Percentiles rank a stretch among this genome's conserved stretches.
phyloP scores from a whole-genome alignment of 495 filamentous ascomycete species.

The Aspergillus diversus region DNA sequence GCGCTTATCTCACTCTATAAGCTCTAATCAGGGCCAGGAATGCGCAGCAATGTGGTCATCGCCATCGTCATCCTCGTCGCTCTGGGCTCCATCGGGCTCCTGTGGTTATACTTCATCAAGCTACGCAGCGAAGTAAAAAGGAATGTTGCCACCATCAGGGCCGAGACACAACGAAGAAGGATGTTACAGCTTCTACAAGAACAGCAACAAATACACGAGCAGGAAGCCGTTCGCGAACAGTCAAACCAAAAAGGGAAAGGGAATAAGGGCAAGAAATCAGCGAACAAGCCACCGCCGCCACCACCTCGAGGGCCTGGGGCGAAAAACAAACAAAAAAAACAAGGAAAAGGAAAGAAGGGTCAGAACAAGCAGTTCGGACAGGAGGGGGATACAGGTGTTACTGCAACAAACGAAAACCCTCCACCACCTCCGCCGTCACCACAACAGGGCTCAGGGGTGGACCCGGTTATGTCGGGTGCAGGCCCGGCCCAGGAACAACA shows the following conservation, averaged over 20 bases:
- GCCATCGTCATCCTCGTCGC: conserved; percentile 15
- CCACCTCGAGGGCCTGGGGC: background rate
- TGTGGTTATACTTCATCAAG: conserved; percentile 3
- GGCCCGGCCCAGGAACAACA: background rate
- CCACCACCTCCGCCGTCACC: background rate
- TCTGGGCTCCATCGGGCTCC: conserved; percentile 10
- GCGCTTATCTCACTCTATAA: too few species aligned
- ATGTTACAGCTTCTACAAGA: background rate
- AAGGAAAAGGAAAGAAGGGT: conserved; percentile 1
- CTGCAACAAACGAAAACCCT: background rate
- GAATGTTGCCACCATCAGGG: background rate
- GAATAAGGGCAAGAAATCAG: background rate
- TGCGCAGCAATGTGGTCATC: conserved; percentile 16
- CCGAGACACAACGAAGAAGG: conserved; percentile 1
- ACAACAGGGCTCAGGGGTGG: background rate
- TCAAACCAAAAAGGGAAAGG: background rate
- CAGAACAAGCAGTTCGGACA: background rate
- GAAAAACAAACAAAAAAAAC: background rate
- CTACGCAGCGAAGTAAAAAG: background rate
- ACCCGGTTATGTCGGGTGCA: background rate
- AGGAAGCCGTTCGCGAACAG: background rate
- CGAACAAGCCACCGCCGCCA: background rate
- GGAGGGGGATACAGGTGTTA: background rate
- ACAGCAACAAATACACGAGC: background rate
- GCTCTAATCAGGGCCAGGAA: background rate